Conservation (phyloP, 148 eudicot genomes). For the Silene latifolia region DNA sequence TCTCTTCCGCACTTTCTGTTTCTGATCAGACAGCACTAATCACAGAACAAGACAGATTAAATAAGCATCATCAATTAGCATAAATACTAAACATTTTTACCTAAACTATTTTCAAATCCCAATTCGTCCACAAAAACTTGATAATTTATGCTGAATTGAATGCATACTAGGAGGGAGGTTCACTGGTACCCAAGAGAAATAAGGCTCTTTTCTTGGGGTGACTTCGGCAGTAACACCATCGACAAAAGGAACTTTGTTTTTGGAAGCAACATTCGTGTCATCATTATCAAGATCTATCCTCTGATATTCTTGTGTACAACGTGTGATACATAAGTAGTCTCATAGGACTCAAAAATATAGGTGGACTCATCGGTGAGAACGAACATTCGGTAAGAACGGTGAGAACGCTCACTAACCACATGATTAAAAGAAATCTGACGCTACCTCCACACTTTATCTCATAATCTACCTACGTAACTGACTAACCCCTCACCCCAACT, state of each 20-base stretch:
- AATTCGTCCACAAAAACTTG: too few species aligned
- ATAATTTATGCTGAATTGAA: background rate
- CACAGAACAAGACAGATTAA: background rate
- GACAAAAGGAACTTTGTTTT: background rate
- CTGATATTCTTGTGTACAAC: too few species aligned
- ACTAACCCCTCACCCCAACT: too few species aligned
- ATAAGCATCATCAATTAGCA: background rate
- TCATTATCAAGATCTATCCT: background rate
- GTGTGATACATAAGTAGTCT: too few species aligned
- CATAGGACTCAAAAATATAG: too few species aligned
- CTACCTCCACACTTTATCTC: too few species aligned
- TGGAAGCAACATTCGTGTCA: background rate
- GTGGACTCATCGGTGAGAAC: too few species aligned
- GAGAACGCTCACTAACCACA: too few species aligned
- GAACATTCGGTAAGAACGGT: too few species aligned
- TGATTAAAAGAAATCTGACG: too few species aligned
- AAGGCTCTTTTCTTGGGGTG: background rate
- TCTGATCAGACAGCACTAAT: conserved; percentile 2
- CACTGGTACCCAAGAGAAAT: conserved; percentile 16
- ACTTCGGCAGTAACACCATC: conserved; percentile 5
- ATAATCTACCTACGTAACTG: too few species aligned
- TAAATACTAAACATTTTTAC: background rate
- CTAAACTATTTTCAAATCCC: background rate
- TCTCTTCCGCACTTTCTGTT: conserved; percentile 9
- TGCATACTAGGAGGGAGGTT: conserved; percentile 12